phyloP scores from a whole-genome alignment of 2,329 filamentous ascomycete genomes.

The Chalara sp. region DNA sequence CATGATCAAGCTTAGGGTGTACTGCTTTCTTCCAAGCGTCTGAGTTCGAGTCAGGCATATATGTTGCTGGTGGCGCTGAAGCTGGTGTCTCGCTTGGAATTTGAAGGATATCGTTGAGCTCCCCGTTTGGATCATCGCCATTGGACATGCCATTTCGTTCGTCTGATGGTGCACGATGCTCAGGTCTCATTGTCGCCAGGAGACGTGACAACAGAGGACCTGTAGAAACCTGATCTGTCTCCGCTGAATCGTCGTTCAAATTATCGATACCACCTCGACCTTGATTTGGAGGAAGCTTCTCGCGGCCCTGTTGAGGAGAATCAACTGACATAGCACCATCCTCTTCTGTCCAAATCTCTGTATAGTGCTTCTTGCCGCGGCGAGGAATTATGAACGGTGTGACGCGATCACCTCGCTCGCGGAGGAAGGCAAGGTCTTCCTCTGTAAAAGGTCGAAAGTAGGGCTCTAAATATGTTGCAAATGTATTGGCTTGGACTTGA shows the following conservation, averaged over 20 bases:
- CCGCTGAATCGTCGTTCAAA: slow-evolving; percentile 77
- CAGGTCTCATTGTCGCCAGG: slow-evolving; percentile 73
- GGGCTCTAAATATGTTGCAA: slow-evolving; percentile 85
- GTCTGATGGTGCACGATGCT: slow-evolving; percentile 53
- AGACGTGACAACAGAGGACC: slow-evolving; percentile 81
- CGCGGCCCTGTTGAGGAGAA: slow-evolving; percentile 50
- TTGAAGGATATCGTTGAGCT: slow-evolving; percentile 20
- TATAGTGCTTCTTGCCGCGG: slow-evolving; percentile 78
- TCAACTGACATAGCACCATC: slow-evolving; percentile 76
- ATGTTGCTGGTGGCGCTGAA: slow-evolving; percentile 61
- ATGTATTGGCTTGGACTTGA: slow-evolving; percentile 90
- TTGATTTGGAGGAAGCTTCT: slow-evolving; percentile 71
- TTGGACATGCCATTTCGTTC: slow-evolving; percentile 50
- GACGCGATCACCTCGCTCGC: slow-evolving; percentile 80
- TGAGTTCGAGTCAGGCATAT: slow-evolving; percentile 69
- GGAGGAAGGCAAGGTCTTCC: slow-evolving; percentile 87
- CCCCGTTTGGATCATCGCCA: slow-evolving; percentile 37
- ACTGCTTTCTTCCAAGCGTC: slow-evolving; percentile 74
- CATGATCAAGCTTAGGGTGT: slow-evolving; percentile 73
- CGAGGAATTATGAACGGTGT: slow-evolving; percentile 81
- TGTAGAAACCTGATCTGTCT: slow-evolving; percentile 83
- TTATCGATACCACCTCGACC: slow-evolving; percentile 79
- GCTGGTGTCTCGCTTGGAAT: slow-evolving; percentile 18
- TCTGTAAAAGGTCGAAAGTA: slow-evolving; percentile 87
- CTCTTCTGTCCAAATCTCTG: slow-evolving; percentile 89